phyloP scores from a whole-genome alignment of 805 yeast genomes.

The Sugiyamaella americana region DNA sequence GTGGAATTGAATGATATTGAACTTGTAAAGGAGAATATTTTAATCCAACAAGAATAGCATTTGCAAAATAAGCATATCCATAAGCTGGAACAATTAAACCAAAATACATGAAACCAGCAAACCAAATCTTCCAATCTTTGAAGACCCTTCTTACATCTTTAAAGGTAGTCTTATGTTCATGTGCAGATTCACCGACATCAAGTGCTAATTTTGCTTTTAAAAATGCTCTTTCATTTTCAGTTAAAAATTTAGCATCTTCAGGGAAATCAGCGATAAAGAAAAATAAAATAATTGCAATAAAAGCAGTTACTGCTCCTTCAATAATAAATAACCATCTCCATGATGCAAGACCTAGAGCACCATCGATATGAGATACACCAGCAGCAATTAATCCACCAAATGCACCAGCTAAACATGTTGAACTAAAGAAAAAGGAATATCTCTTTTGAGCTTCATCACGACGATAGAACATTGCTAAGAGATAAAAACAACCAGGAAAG shows the following conservation, averaged over 20 bases:
- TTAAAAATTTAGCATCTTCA: slow-evolving; percentile 54
- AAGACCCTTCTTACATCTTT: slow-evolving; percentile 44
- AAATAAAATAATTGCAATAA: slow-evolving; percentile 32
- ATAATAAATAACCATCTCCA: slow-evolving; percentile 54
- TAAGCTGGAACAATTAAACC: slow-evolving; percentile 66
- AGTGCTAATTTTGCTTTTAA: slow-evolving; percentile 54
- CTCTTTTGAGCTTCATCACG: slow-evolving; percentile 62
- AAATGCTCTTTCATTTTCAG: slow-evolving; percentile 46
- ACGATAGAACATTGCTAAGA: slow-evolving; percentile 59
- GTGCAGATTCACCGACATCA: slow-evolving; percentile 48
- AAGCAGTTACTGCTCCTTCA: slow-evolving; percentile 40
- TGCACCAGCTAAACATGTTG: slow-evolving; percentile 72
- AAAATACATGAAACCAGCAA: slow-evolving; percentile 57
- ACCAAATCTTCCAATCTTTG: slow-evolving; percentile 54
- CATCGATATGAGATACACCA: slow-evolving; percentile 50
- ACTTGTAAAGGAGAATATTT: slow-evolving; percentile 68
- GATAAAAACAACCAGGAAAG: slow-evolving; percentile 70
- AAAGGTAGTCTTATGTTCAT: slow-evolving; percentile 42
- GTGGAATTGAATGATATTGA: slow-evolving; percentile 76
- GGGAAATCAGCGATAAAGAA: slow-evolving; percentile 67
- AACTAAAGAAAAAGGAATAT: slow-evolving; percentile 61
- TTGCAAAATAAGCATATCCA: slow-evolving; percentile 69
- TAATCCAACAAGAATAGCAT: slow-evolving; percentile 54
- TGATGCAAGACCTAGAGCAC: slow-evolving; percentile 39
- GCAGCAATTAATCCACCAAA: slow-evolving; percentile 71